Evolutionary conservation across 371 early-diverging fungal genomes (phyloP).

Genomic region (Apophysomyces ossiformis): DNA sequence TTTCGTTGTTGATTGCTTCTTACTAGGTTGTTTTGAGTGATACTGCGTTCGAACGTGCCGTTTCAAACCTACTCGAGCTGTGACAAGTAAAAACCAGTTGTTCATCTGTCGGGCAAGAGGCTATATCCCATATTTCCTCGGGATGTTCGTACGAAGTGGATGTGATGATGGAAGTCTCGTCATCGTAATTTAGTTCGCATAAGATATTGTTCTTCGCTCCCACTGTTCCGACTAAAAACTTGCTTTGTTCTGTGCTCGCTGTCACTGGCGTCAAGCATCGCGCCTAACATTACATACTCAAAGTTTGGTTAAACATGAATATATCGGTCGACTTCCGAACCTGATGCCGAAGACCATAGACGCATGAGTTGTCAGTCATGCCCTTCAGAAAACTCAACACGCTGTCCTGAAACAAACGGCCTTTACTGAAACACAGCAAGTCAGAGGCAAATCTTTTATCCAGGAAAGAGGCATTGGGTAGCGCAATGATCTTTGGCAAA

Average conservation of each 20-base stretch:
- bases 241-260: conserved; percentile 67
- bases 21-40: too few species aligned
- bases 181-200: conserved; percentile 70
- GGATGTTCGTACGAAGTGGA: conserved; percentile 71
- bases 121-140: conserved; percentile 74
- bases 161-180: conserved; percentile 66
- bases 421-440: neutral
- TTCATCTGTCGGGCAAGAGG: conserved; percentile 63
- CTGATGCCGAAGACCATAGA: conserved; percentile 74
- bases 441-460: neutral
- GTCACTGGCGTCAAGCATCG: conserved; percentile 70
- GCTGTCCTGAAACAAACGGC: neutral
- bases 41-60: too few species aligned
- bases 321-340: conserved; percentile 34
- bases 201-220: conserved; percentile 69
- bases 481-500: too few species aligned
- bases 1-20: conserved; percentile 31
- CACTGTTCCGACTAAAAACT: conserved; percentile 80
- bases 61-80: conserved; percentile 45
- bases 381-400: neutral
- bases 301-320: neutral
- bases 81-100: conserved; percentile 71
- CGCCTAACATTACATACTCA: conserved; percentile 45
- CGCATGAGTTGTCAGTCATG: conserved; percentile 58
- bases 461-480: neutral